A percentile compares a stretch with the other conserved stretches of the same genome.
Conservation (phyloP, 345 rosid species). For the Draba incana region DNA sequence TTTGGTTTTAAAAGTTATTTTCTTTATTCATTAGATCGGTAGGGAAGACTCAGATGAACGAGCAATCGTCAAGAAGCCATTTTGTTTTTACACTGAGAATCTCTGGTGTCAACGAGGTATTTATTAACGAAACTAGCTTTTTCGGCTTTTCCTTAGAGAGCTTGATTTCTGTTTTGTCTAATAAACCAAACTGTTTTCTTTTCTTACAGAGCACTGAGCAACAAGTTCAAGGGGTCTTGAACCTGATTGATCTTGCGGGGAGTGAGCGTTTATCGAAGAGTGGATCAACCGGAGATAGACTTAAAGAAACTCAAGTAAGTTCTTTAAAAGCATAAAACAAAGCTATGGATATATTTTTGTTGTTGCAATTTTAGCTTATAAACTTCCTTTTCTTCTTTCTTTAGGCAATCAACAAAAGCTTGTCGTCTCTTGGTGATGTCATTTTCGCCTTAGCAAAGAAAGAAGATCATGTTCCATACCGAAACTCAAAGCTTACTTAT, state of each 20-base stretch:
- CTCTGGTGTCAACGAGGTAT: conserved; percentile 83
- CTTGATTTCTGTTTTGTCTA: conserved; percentile 19
- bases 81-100: conserved; percentile 91
- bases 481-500: conserved; percentile 95
- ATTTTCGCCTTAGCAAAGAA: conserved; percentile 91
- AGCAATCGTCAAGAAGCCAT: conserved; percentile 83
- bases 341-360: background rate
- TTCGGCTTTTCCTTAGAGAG: background rate
- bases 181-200: background rate
- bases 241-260: conserved; percentile 98
- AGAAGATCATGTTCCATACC: conserved; percentile 89
- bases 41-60: conserved; percentile 93
- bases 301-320: conserved; percentile 91
- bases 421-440: conserved; percentile 88
- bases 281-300: conserved; percentile 93
- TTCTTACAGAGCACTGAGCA: conserved; percentile 80
- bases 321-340: background rate
- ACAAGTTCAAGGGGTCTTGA: conserved; percentile 92
- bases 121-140: background rate
- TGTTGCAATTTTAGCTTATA: conserved; percentile 7
- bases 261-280: conserved; percentile 97
- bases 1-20: background rate
- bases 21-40: conserved; percentile 60
- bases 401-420: conserved; percentile 94
- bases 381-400: background rate